A percentile compares a stretch with the other conserved stretches of the same genome.
These are phyloP conservation scores for Solanum hybrid DNA, from an alignment of 305 asterid species.

Conservation along the genomic window DNA sequence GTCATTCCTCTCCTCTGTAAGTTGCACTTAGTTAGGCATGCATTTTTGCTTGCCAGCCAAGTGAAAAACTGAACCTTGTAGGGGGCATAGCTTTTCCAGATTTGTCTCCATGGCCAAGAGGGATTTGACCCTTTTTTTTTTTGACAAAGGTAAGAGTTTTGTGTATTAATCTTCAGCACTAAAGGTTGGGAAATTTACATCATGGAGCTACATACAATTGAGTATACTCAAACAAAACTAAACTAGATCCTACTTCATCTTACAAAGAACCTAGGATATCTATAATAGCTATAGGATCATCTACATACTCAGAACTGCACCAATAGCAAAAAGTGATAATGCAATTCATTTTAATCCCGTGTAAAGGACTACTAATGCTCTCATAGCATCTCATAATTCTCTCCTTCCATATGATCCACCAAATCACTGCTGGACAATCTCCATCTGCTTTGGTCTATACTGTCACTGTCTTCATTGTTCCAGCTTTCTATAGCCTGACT, in stretches of 20 bases:
- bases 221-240: not conserved
- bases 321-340: not conserved
- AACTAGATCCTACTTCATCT: not conserved
- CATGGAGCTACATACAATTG: not conserved
- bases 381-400: not conserved
- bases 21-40: too few species aligned
- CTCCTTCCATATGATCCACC: not conserved
- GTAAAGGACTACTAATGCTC: not conserved
- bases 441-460: too few species aligned
- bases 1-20: too few species aligned
- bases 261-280: not conserved
- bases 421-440: not conserved
- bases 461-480: not conserved
- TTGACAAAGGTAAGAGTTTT: not conserved
- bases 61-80: too few species aligned
- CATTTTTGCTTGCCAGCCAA: too few species aligned
- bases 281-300: not conserved
- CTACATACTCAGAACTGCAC: not conserved
- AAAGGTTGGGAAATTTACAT: not conserved
- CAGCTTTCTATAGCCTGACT: not conserved
- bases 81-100: too few species aligned
- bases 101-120: too few species aligned
- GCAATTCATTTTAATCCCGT: not conserved
- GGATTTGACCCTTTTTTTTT: too few species aligned
- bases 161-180: not conserved